These are phyloP conservation scores for Xylaria hypoxylon DNA, from an alignment of 2,329 filamentous ascomycete species.

Conservation along the genomic window DNA sequence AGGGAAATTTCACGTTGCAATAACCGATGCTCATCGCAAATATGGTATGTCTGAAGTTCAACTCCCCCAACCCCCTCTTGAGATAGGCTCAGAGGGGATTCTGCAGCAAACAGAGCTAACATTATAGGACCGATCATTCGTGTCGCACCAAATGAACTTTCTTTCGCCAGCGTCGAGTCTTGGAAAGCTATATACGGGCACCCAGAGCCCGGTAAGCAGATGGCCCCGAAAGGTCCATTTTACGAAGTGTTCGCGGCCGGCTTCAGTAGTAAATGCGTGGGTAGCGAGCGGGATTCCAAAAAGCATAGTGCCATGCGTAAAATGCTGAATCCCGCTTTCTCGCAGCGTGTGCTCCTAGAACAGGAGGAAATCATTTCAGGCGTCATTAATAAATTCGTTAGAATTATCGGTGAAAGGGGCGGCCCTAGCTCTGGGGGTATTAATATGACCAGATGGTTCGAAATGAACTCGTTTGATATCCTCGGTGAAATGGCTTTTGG, in stretches of 20 bases:
- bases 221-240: constrained; percentile 17
- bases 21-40: too few relatives aligned
- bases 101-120: too few relatives aligned
- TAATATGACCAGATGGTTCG: neutral
- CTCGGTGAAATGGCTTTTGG: constrained; percentile 2
- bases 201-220: neutral
- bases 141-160: constrained; percentile 39
- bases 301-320: constrained; percentile 29
- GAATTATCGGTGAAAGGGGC: neutral
- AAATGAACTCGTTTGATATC: neutral
- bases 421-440: neutral
- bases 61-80: too few relatives aligned
- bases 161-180: constrained; percentile 31
- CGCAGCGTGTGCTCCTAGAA: neutral
- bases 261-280: constrained; percentile 32
- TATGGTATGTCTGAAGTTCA: too few relatives aligned
- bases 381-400: neutral
- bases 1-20: too few relatives aligned
- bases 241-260: constrained; percentile 30
- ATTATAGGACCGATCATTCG: neutral
- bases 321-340: neutral
- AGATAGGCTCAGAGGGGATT: too few relatives aligned
- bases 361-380: neutral
- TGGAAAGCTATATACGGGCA: constrained; percentile 41
- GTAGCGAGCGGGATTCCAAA: constrained; percentile 33